A percentile compares a stretch with the other conserved stretches of the same genome.
Conservation (phyloP, 1,284 basidiomycete species). For the Volvariella surrecta region DNA sequence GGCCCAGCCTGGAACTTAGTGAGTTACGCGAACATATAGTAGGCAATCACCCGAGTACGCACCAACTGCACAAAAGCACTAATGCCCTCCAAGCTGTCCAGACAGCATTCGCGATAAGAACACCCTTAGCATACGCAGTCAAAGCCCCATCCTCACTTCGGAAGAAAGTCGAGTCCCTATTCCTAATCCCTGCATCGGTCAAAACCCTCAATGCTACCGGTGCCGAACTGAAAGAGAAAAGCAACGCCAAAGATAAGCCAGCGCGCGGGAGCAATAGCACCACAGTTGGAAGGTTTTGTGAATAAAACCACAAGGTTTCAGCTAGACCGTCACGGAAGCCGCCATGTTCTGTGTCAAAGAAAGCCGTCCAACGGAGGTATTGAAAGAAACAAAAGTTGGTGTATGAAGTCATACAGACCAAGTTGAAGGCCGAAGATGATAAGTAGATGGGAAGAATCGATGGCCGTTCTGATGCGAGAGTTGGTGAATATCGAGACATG, state of each 20-base stretch:
- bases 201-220: constrained; percentile 38
- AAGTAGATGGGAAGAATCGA: constrained; percentile 75
- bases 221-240: constrained; percentile 55
- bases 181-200: constrained; percentile 36
- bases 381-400: constrained; percentile 77
- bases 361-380: constrained; percentile 66
- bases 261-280: constrained; percentile 74
- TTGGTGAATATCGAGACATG: neutral
- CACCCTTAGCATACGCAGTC: constrained; percentile 62
- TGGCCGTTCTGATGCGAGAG: constrained; percentile 53
- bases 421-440: constrained; percentile 66
- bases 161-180: constrained; percentile 70
- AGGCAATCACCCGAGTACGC: constrained; percentile 4
- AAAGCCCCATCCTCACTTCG: constrained; percentile 49
- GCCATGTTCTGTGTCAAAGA: constrained; percentile 38
- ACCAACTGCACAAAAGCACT: constrained; percentile 62
- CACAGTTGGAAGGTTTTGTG: constrained; percentile 75
- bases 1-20: constrained; percentile 41
- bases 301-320: constrained; percentile 71
- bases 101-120: constrained; percentile 67
- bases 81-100: constrained; percentile 68
- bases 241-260: constrained; percentile 58
- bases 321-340: constrained; percentile 58
- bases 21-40: constrained; percentile 7
- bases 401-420: constrained; percentile 70